Percentiles rank a stretch among this genome's conserved stretches.
Evolutionary conservation across 2,329 filamentous ascomycete species (phyloP).

Genomic region (Nemania abortiva): DNA sequence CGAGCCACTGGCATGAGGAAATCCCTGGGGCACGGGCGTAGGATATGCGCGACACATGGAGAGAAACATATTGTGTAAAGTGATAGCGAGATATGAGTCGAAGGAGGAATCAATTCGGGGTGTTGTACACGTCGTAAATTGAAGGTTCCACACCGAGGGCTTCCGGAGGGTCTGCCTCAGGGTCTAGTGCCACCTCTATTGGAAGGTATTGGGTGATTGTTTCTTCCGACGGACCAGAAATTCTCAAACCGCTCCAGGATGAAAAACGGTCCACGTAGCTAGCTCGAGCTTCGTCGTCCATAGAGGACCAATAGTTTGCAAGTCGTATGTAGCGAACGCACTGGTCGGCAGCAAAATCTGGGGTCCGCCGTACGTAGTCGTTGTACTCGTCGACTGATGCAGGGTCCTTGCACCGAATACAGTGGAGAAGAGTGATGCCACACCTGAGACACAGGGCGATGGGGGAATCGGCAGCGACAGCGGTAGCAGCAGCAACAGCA

Average conservation of each 20-base stretch:
- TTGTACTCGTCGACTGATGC: conserved; percentile 49
- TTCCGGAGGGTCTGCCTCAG: conserved; percentile 49
- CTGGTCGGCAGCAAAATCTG: conserved; percentile 42
- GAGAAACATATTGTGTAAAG: conserved; percentile 2
- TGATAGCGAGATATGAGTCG: conserved; percentile 11
- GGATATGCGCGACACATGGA: background rate
- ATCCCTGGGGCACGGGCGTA: background rate
- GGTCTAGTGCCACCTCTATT: conserved; percentile 36
- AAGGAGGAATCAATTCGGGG: conserved; percentile 28
- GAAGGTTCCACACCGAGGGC: conserved; percentile 46
- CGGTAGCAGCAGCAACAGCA: conserved; percentile 39
- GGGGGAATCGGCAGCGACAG: conserved; percentile 34
- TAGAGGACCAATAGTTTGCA: conserved; percentile 42
- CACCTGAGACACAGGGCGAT: conserved; percentile 51
- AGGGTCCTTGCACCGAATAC: conserved; percentile 47
- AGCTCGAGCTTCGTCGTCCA: conserved; percentile 42
- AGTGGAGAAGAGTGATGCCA: conserved; percentile 51
- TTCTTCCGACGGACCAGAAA: conserved; percentile 36
- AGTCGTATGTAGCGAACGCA: conserved; percentile 39
- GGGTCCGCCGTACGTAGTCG: conserved; percentile 41
- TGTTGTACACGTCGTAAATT: conserved; percentile 32
- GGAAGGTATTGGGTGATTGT: conserved; percentile 43
- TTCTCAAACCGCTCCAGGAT: conserved; percentile 31
- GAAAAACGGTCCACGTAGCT: conserved; percentile 42
- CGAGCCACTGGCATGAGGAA: background rate